Base-by-base conservation (phyloP, 208 protist species). In the Trypanosoma platydactyli region DNA sequence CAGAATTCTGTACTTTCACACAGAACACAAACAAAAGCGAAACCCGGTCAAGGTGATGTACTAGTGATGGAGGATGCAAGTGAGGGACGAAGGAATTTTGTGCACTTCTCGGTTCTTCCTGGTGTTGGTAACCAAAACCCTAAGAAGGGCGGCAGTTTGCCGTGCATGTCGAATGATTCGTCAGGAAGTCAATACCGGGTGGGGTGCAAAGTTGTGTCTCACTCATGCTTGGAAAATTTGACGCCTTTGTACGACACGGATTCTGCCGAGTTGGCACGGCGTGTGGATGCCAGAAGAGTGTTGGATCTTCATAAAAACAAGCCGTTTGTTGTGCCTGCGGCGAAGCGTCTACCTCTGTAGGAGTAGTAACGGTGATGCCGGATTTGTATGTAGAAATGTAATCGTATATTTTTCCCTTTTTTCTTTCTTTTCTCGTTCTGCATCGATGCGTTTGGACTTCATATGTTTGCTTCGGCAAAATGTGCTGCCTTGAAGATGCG, bases 251-350 rank as follows among this genome's bases (percentile, higher is more conserved):
- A 83, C 59, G 66, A 73, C 46, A 77, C 52, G 16, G 84, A 81
- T 22, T 54, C 64, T 3, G 72, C 65, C 0, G 64, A 73, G 27
- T 40, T 86, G 53, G 33, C 76, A 63, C 76, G 61, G 29, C 62
- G 44, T 27, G 78, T 90, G n/a, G 71, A 86, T 50, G 59, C 73
- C 13, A 81, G 86, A 35, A 35, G 81, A 1, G 61, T 81, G 15
- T 33, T 79, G 55, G 59, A 62, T 1, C 42, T 86, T 27, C 84
- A 90, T 68, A 70, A 77, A 25, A 72, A 74, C 42, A 67, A 76
- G 29, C 52, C 72, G 35, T 89, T 89, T 71, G 80, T 84, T 50
- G 71, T 84, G 15, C 49, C 67, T 0, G 71, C 73, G 15, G 29
- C 15, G 25, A 41, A 50, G 33, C 56, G 68, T 1, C 5, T 57